Evolutionary conservation across 2,329 filamentous ascomycete species (phyloP), one percentile per base, ranked within the genome.

Genomic region (Coniosporium tulheliwenetii): DNA sequence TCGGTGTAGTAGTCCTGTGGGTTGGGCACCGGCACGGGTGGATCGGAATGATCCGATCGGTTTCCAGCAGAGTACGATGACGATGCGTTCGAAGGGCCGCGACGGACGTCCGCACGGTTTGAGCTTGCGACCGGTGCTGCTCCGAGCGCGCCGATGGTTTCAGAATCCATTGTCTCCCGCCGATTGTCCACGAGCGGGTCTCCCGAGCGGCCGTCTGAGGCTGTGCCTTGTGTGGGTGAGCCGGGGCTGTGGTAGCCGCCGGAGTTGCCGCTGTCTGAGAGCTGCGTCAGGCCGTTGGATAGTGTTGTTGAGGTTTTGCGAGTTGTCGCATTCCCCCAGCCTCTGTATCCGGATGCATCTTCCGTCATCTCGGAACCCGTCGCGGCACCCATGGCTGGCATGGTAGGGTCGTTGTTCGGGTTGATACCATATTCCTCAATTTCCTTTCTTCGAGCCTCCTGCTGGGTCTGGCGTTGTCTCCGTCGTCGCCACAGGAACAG

Each of bases 371-470:
- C 78, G 8, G 54, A 60, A 39, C 65, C 65, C 34, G 58, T 60
- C 64, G 73, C 67, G 40, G 69, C 62, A 19, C 62, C 66, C 12
- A 74, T 66, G 8, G 70, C 68, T 7, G 77, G 77, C 10, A 94
- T 69, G 1, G 82, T 85, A 1, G 87, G 85, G 56, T 95, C 87
- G 44, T 86, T 80, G 62, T 96, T 96, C n/a, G 91, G 91, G 59
- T 96, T 96, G 68, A 87, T 96, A 30, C 83, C 81, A 58, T 96
- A 96, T 56, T 96, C 91, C 59, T 96, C 89, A 9, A 95, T 86
- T 62, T 98, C 91, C 65, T 95, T 95, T 47, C 87, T 77, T 39
- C 91, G 77, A 52, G 87, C 77, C 57, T 95, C 91, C 55, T 91
- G 85, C 10, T 81, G 82, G 47, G 77, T 76, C 67, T 85, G 91